These are phyloP conservation scores for Ophiocordyceps unilateralis DNA, from an alignment of 2,329 filamentous ascomycete species.

Conservation along the genomic window DNA sequence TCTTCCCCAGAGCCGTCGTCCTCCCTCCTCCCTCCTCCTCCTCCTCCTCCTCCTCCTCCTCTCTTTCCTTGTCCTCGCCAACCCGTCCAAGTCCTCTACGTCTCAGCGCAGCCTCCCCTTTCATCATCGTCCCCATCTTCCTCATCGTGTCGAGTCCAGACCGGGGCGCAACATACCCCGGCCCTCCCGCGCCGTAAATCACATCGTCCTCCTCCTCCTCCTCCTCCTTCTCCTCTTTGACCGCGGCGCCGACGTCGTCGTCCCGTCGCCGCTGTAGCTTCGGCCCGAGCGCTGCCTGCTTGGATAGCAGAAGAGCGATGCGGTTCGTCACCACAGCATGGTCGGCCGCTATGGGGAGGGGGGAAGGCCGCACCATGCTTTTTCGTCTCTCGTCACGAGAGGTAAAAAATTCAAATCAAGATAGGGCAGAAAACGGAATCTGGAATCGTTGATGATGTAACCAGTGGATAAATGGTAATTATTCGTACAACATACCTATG, in stretches of 20 bases:
- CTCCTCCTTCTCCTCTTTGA: not conserved
- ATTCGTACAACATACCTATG: no score
- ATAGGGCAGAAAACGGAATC: no score
- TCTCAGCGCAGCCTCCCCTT: no score
- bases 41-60: not conserved
- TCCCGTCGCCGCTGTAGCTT: conserved; percentile 6
- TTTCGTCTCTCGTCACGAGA: no score
- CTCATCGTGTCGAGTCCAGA: no score
- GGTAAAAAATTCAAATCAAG: no score
- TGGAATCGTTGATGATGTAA: no score
- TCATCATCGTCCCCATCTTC: not conserved
- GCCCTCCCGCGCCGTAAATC: not conserved
- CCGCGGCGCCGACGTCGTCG: not conserved
- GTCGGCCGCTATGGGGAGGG: conserved; percentile 20
- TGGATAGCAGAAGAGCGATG: conserved; percentile 21
- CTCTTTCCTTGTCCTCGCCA: not conserved
- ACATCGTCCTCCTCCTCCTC: not conserved
- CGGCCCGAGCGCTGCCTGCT: conserved; percentile 16
- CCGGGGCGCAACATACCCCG: not conserved
- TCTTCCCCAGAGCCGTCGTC: not conserved
- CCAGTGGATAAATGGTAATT: no score
- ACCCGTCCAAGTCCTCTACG: not conserved
- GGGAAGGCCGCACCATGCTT: no score
- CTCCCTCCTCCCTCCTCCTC: not conserved
- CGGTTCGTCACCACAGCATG: conserved; percentile 22